Evolutionary conservation across 2,329 filamentous ascomycete species (phyloP).

Genomic region (Mariannaea sp.): DNA sequence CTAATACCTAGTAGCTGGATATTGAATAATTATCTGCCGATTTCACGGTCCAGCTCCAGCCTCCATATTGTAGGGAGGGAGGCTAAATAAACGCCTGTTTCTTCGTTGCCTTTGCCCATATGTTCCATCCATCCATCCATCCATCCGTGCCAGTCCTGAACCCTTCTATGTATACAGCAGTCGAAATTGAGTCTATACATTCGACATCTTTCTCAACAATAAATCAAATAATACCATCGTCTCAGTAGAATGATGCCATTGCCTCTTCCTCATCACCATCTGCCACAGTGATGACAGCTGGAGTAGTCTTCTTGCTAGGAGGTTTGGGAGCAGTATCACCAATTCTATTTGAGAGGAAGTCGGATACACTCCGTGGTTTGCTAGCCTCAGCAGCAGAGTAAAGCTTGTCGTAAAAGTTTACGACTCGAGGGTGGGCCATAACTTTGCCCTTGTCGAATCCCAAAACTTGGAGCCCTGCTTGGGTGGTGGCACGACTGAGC

Average conservation of each 20-base stretch:
- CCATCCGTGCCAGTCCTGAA: slow-evolving; percentile 12
- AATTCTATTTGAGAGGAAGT: slow-evolving; percentile 47
- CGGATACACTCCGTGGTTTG: slow-evolving; percentile 43
- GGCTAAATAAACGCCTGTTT: slow-evolving; percentile 22
- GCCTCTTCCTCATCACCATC: slow-evolving; percentile 59
- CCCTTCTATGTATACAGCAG: slow-evolving; percentile 14
- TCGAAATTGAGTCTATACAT: slow-evolving; percentile 5
- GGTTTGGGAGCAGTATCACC: slow-evolving; percentile 29
- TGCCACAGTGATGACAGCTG: slow-evolving; percentile 38
- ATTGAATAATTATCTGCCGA: slow-evolving; percentile 23
- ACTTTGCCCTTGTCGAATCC: slow-evolving; percentile 90
- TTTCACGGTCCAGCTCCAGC: slow-evolving; percentile 16
- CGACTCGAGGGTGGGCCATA: slow-evolving; percentile 88
- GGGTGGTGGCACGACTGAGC: slow-evolving; percentile 86
- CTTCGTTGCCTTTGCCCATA: slow-evolving; percentile 7
- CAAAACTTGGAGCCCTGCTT: slow-evolving; percentile 84
- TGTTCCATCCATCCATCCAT: slow-evolving; percentile 15
- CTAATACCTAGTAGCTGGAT: slow-evolving; percentile 21
- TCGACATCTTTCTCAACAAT: background rate
- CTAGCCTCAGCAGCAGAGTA: slow-evolving; percentile 69
- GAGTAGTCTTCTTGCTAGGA: slow-evolving; percentile 25
- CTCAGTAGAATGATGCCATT: slow-evolving; percentile 51
- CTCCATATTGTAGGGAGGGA: slow-evolving; percentile 6
- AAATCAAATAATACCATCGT: too few relatives aligned
- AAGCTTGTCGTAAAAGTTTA: slow-evolving; percentile 82